Conservation (phyloP, 2,329 filamentous ascomycete genomes). For the Thelonectria blattea region DNA sequence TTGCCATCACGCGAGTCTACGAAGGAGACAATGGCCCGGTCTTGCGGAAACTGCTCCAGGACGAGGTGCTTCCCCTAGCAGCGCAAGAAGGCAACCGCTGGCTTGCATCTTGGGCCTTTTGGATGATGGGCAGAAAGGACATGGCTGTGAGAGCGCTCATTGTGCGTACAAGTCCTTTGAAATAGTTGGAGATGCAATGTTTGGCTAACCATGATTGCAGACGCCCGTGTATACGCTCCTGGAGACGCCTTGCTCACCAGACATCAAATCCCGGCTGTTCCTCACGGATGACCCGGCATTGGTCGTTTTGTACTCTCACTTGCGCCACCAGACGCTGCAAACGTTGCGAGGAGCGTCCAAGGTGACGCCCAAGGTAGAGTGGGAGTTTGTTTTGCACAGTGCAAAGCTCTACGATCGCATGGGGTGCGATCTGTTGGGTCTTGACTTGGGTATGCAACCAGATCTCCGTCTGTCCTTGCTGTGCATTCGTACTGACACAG, state of each 20-base stretch:
- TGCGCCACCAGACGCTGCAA: slow-evolving; percentile 81
- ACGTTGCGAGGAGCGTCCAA: slow-evolving; percentile 86
- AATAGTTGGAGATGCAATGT: neutral
- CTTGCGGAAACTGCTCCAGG: slow-evolving; percentile 74
- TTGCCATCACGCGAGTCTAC: slow-evolving; percentile 86
- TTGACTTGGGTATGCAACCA: slow-evolving; percentile 72
- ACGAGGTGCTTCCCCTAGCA: slow-evolving; percentile 79
- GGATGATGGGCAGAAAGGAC: slow-evolving; percentile 82
- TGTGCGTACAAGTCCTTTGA: slow-evolving; percentile 53
- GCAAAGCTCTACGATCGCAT: slow-evolving; percentile 85
- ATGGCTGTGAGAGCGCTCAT: slow-evolving; percentile 85
- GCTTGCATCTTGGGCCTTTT: slow-evolving; percentile 95
- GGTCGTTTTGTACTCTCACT: slow-evolving; percentile 83
- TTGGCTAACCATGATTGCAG: slow-evolving; percentile 47
- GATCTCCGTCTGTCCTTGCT: too few species aligned
- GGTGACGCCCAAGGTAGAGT: slow-evolving; percentile 79
- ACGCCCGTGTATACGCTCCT: slow-evolving; percentile 79
- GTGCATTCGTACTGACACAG: slow-evolving; percentile 23
- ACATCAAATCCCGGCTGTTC: slow-evolving; percentile 78
- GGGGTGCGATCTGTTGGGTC: slow-evolving; percentile 89
- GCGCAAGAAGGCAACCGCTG: slow-evolving; percentile 85
- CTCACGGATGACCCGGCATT: slow-evolving; percentile 90
- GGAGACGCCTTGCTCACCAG: slow-evolving; percentile 70
- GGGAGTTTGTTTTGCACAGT: slow-evolving; percentile 88
- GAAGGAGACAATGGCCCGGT: slow-evolving; percentile 83